Evolutionary conservation across 2,329 filamentous ascomycete genomes (phyloP).

Genomic region (Leptographium radiaticola): DNA sequence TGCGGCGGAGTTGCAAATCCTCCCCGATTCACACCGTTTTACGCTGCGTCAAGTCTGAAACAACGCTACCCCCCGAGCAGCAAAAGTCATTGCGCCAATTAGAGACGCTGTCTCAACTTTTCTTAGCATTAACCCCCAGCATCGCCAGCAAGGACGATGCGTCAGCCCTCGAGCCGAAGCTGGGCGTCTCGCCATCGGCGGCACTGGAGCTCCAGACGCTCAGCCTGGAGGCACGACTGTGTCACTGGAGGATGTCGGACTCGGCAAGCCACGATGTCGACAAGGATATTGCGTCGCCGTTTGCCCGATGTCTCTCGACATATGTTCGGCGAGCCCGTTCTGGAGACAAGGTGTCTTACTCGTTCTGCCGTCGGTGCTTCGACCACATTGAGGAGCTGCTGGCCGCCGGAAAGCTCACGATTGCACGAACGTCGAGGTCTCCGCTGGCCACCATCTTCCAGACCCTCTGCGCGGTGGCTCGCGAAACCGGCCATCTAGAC

Average conservation of each 20-base stretch:
- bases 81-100: slow-evolving; percentile 52
- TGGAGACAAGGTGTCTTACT: slow-evolving; percentile 23
- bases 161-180: slow-evolving; percentile 35
- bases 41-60: slow-evolving; percentile 24
- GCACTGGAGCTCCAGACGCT: slow-evolving; percentile 52
- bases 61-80: slow-evolving; percentile 24
- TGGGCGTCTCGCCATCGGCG: slow-evolving; percentile 41
- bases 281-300: slow-evolving; percentile 52
- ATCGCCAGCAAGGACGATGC: slow-evolving; percentile 51
- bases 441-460: slow-evolving; percentile 38
- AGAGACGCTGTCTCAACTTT: slow-evolving; percentile 49
- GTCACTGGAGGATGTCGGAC: slow-evolving; percentile 51
- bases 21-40: slow-evolving; percentile 48
- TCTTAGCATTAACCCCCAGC: slow-evolving; percentile 55
- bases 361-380: slow-evolving; percentile 23
- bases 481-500: slow-evolving; percentile 31
- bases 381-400: slow-evolving; percentile 25
- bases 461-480: slow-evolving; percentile 30
- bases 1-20: slow-evolving; percentile 37
- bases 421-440: slow-evolving; percentile 24
- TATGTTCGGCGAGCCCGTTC: slow-evolving; percentile 39
- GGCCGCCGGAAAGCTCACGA: slow-evolving; percentile 15
- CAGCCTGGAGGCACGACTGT: slow-evolving; percentile 46
- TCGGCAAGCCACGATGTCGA: slow-evolving; percentile 43
- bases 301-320: slow-evolving; percentile 48